Evolutionary conservation across 805 yeast species (phyloP).

Genomic region (Pichia phayaonensis): DNA sequence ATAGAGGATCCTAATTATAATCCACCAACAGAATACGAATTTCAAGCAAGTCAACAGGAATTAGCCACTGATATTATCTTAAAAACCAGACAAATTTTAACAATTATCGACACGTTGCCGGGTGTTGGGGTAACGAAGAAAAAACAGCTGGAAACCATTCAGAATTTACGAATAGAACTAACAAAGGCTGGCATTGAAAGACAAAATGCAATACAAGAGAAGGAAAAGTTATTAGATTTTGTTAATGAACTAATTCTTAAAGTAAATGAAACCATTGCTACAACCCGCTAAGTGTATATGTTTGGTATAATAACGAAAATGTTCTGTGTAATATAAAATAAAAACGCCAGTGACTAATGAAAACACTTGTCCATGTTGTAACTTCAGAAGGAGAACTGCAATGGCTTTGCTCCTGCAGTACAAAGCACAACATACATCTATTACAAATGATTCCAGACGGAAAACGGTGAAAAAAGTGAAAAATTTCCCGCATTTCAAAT

Average conservation of each 20-base stretch:
- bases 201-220: constrained; percentile 48
- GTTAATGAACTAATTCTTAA: constrained; percentile 60
- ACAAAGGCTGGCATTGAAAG: constrained; percentile 52
- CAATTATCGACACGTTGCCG: constrained; percentile 82
- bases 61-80: constrained; percentile 77
- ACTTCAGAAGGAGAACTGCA: no score
- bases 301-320: no score
- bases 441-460: no score
- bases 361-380: no score
- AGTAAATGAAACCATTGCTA: constrained; percentile 48
- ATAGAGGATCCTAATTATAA: constrained; percentile 57
- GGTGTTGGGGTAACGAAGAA: constrained; percentile 82
- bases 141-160: constrained; percentile 61
- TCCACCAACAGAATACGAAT: constrained; percentile 28
- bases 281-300: constrained; percentile 24
- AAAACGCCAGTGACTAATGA: not conserved
- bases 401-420: no score
- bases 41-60: constrained; percentile 54
- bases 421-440: not conserved
- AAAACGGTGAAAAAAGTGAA: no score
- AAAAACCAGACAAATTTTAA: constrained; percentile 79
- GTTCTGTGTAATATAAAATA: not conserved
- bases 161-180: constrained; percentile 53
- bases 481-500: not conserved
- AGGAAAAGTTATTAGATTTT: constrained; percentile 52